Evolutionary conservation across 768 basidiomycete genomes (phyloP), one percentile per base, ranked within the genome.

Genomic region (Leucocoprinus birnbaumii): DNA sequence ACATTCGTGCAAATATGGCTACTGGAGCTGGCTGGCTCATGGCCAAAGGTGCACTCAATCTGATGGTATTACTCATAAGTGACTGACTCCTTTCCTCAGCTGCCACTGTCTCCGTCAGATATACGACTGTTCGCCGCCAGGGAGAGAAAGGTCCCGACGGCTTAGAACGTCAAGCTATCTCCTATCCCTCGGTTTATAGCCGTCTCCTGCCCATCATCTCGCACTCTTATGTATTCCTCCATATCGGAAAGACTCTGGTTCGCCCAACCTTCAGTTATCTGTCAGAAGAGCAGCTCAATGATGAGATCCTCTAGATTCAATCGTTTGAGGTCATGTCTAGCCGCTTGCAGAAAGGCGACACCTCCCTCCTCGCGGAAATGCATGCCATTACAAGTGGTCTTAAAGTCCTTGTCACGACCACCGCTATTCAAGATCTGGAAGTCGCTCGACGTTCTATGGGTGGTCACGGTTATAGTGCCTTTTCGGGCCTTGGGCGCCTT

Each of bases 381-480:
- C 89, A 91, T 60, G 83, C 85, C 0, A 81, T 78, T 9, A 82
- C 86, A 9, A 84, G 83, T 61, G 87, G 84, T 0, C 71, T 91
- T 21, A 91, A 91, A 65, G 74, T 81, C 3, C 73, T 86, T 26
- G 80, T 78, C 3, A 77, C 80, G 1, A 74, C 77, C 0, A 65
- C 73, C n/a, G 71, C 74, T 3, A 75, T 83, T 2, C 75, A 75
- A 31, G 85, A 86, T 58, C 62, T 88, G 11, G 88, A 89, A 66
- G 77, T 73, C 5, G 84, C 86, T 2, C 79, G 87, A 7, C 78
- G 86, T 14, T 78, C 85, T 0, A 80, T 90, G 78, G 89, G 89
- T 48, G 89, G 89, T 3, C 89, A 91, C 66, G 89, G 89, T 0
- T 89, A 80, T 66, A 87, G 86, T 59, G 79, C 75, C 0, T 87